A percentile compares a stretch with the other conserved stretches of the same genome.
These are phyloP conservation scores for Triglochin maritima DNA, from an alignment of 106 monocot species.

Conservation along the genomic window DNA sequence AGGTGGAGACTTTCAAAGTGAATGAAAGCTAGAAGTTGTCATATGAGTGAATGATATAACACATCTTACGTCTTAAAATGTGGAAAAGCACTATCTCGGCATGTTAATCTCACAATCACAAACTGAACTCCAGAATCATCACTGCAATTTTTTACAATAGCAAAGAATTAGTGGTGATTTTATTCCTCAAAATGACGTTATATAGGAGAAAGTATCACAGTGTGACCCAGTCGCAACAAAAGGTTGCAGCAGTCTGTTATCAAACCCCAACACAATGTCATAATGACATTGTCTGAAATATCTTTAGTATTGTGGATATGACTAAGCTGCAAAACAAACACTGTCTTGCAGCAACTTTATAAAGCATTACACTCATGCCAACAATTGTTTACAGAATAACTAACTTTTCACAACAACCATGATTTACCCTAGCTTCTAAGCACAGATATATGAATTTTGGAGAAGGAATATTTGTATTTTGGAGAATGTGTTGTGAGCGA, in stretches of 20 bases:
- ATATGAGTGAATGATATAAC: conserved; percentile 3
- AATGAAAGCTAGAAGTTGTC: neutral
- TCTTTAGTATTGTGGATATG: neutral
- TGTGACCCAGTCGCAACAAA: neutral
- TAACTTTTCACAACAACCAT: too few relatives aligned
- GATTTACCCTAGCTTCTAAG: too few relatives aligned
- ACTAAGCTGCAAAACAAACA: neutral
- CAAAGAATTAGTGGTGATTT: neutral
- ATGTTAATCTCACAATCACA: conserved; percentile 25
- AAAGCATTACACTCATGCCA: too few relatives aligned
- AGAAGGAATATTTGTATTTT: too few relatives aligned
- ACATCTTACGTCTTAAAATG: conserved; percentile 17
- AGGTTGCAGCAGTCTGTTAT: neutral
- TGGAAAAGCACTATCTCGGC: conserved; percentile 18
- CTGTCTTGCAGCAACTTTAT: too few relatives aligned
- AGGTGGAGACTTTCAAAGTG: neutral
- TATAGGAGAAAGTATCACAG: neutral
- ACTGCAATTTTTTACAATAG: conserved; percentile 16
- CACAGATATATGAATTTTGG: too few relatives aligned
- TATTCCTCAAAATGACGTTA: neutral
- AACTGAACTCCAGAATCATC: conserved; percentile 38
- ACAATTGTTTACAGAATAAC: too few relatives aligned
- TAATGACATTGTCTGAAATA: too few relatives aligned
- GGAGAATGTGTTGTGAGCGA: too few relatives aligned
- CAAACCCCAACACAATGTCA: neutral